These are phyloP conservation scores for Ambrosia trifida DNA, from an alignment of 129 eudicot species.

Conservation along the genomic window DNA sequence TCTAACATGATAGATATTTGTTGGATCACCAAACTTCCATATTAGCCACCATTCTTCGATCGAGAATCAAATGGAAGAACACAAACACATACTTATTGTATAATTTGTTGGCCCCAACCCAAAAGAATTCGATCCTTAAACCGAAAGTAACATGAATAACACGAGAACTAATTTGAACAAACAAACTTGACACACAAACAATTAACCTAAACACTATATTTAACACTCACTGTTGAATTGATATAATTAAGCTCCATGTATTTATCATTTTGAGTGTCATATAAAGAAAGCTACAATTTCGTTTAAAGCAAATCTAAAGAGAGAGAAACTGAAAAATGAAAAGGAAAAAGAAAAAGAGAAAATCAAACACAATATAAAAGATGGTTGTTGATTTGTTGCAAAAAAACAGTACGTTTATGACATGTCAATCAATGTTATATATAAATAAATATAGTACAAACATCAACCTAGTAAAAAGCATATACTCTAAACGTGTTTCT, in stretches of 20 bases:
- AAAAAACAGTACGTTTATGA: slow-evolving; percentile 24
- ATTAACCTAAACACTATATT: no score
- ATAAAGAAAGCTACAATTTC: slow-evolving; percentile 21
- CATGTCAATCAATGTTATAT: slow-evolving; percentile 27
- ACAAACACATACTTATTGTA: no score
- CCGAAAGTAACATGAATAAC: no score
- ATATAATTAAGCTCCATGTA: not conserved
- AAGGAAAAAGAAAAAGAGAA: slow-evolving; percentile 25
- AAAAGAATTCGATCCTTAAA: no score
- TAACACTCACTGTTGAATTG: no score
- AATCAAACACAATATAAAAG: slow-evolving; percentile 30
- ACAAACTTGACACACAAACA: no score
- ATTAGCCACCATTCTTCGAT: no score
- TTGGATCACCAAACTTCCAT: no score
- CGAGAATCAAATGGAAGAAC: no score
- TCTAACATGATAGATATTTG: no score
- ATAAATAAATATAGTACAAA: slow-evolving; percentile 15
- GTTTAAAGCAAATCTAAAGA: slow-evolving; percentile 22
- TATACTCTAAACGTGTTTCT: slow-evolving; percentile 24
- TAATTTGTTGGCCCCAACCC: no score
- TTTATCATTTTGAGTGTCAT: slow-evolving; percentile 9
- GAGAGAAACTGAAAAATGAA: slow-evolving; percentile 32
- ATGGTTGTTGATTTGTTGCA: slow-evolving; percentile 31
- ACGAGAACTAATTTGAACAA: no score
- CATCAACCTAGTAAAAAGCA: slow-evolving; percentile 21